Percentiles rank a stretch among this genome's conserved stretches.
Conservation (phyloP, 257 asterid species). For the Nicotiana sylvestris region DNA sequence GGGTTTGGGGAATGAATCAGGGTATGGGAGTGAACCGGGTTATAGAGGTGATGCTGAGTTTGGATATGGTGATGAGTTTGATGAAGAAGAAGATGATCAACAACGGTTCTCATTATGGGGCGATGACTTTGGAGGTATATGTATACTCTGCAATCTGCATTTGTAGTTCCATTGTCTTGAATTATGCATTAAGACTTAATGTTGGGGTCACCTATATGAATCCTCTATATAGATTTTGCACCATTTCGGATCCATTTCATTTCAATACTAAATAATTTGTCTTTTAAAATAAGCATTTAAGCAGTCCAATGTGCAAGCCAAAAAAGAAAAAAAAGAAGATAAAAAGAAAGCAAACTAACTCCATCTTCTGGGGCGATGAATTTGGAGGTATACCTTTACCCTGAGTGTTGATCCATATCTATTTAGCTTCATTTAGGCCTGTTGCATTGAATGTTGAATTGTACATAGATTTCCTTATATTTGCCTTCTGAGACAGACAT, state of each 20-base stretch:
- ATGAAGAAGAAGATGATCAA: slow-evolving; percentile 74
- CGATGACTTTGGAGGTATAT: slow-evolving; percentile 75
- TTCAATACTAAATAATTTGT: neutral
- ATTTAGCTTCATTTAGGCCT: no score
- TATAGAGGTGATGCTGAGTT: slow-evolving; percentile 85
- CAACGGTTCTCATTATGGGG: slow-evolving; percentile 68
- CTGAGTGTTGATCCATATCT: no score
- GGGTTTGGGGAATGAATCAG: slow-evolving; percentile 67
- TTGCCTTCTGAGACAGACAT: neutral
- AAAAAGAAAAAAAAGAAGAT: neutral
- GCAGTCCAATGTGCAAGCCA: neutral
- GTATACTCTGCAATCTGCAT: neutral
- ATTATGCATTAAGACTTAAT: neutral
- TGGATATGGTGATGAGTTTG: slow-evolving; percentile 78
- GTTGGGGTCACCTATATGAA: neutral
- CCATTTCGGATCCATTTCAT: neutral
- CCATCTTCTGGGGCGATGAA: no score
- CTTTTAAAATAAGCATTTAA: neutral
- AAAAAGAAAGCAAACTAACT: no score
- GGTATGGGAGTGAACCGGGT: slow-evolving; percentile 97
- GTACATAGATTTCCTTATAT: no score
- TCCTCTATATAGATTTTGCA: neutral
- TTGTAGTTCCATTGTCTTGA: neutral
- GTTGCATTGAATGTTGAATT: no score
- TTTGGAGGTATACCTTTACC: no score